Percentiles rank a stretch among this genome's conserved stretches.
Conservation (phyloP, 108 stramenopile genomes). For the Aurantiochytrium sp. region DNA sequence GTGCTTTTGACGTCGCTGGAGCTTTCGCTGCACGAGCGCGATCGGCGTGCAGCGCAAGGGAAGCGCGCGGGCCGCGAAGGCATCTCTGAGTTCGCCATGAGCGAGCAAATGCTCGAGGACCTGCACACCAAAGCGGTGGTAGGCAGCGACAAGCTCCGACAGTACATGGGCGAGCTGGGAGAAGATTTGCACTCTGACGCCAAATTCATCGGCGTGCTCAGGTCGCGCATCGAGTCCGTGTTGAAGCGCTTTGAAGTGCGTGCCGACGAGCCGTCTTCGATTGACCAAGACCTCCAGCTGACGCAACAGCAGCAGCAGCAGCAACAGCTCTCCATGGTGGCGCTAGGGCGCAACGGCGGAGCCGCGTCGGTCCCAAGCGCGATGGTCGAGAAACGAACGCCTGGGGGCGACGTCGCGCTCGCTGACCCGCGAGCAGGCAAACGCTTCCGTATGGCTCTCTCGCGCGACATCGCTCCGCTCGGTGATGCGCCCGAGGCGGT, state of each 20-base stretch:
- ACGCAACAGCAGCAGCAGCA: neutral
- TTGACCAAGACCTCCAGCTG: neutral
- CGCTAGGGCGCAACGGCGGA: no score
- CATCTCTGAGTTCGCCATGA: neutral
- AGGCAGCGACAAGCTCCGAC: neutral
- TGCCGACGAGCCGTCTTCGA: neutral
- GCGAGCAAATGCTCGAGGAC: neutral
- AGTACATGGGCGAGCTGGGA: neutral
- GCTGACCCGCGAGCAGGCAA: neutral
- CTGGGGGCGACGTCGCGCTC: neutral
- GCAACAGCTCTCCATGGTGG: neutral
- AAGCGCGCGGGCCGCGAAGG: neutral
- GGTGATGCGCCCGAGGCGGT: neutral
- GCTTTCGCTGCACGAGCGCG: neutral
- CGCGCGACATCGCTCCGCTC: neutral
- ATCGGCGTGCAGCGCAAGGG: neutral
- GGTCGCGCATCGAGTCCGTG: neutral
- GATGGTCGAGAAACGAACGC: neutral
- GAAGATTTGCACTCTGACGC: neutral
- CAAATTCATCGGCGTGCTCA: neutral
- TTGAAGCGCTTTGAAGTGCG: neutral
- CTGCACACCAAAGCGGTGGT: neutral
- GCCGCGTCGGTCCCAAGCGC: no score
- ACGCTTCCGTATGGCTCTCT: neutral
- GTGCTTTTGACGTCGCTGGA: neutral